Evolutionary conservation across 345 rosid genomes (phyloP).

Genomic region (Lenwebbia sp.): DNA sequence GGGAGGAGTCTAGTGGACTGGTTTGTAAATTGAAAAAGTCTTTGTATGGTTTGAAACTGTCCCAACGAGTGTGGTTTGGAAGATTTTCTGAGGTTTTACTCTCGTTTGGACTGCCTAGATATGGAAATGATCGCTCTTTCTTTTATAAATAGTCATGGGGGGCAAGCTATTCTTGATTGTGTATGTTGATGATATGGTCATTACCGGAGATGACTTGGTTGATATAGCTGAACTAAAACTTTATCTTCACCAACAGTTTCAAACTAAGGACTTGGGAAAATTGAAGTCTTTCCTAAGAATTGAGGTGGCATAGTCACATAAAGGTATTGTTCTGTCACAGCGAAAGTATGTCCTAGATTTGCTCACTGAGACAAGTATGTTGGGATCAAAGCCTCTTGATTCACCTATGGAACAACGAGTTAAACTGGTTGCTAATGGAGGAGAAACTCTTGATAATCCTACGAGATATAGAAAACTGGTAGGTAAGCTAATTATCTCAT

Average conservation of each 20-base stretch:
- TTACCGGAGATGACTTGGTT: neutral
- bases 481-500: neutral
- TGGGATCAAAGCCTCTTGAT: neutral
- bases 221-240: neutral
- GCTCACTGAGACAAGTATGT: accelerated
- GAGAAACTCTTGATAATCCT: neutral
- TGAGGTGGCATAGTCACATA: neutral
- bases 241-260: neutral
- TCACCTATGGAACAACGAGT: neutral
- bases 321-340: neutral
- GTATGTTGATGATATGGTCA: neutral
- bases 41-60: neutral
- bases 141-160: neutral
- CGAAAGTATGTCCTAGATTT: neutral
- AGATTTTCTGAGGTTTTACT: neutral
- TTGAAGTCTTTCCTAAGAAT: neutral
- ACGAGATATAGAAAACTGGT: neutral
- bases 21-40: neutral
- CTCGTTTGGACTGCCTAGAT: neutral
- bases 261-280: neutral
- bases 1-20: neutral
- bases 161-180: neutral
- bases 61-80: neutral
- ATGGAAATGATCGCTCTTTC: neutral
- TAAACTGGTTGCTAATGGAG: neutral